A percentile compares a stretch with the other conserved stretches of the same genome.
phyloP scores from a whole-genome alignment of 441 rosid genomes.

The Gossypium laxum region DNA sequence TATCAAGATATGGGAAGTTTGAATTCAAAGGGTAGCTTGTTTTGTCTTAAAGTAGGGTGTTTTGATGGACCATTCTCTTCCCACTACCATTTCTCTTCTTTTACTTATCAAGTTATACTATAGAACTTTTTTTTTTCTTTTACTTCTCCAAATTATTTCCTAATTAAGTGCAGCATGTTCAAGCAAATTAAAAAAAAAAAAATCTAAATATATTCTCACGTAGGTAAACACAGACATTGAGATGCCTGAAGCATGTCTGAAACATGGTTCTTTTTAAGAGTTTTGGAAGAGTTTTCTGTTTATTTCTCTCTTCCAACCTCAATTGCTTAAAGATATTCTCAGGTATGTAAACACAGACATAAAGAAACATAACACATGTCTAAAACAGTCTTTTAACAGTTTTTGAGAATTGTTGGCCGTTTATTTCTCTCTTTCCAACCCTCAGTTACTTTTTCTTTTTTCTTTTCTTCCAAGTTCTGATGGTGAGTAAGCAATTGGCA shows the following conservation, averaged over 20 bases:
- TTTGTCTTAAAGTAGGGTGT: background rate
- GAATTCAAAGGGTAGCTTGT: background rate
- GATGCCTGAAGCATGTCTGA: background rate
- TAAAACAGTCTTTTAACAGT: background rate
- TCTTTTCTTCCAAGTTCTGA: background rate
- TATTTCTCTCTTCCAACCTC: constrained; percentile 1
- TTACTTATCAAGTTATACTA: background rate
- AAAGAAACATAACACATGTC: background rate
- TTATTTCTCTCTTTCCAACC: constrained; percentile 1
- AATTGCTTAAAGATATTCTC: background rate
- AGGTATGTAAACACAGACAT: background rate
- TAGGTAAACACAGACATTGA: background rate
- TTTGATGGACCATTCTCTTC: background rate
- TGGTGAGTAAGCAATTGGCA: background rate
- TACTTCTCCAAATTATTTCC: background rate
- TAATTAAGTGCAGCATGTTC: background rate
- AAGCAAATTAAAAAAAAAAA: background rate
- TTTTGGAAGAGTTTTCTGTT: background rate
- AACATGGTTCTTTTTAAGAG: background rate
- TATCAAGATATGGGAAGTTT: background rate
- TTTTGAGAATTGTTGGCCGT: background rate
- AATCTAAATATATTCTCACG: background rate
- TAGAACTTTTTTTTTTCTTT: background rate
- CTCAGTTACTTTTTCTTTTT: background rate
- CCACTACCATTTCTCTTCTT: background rate